Evolutionary conservation across 2,329 filamentous ascomycete genomes (phyloP).

Genomic region (Talaromyces sp.): DNA sequence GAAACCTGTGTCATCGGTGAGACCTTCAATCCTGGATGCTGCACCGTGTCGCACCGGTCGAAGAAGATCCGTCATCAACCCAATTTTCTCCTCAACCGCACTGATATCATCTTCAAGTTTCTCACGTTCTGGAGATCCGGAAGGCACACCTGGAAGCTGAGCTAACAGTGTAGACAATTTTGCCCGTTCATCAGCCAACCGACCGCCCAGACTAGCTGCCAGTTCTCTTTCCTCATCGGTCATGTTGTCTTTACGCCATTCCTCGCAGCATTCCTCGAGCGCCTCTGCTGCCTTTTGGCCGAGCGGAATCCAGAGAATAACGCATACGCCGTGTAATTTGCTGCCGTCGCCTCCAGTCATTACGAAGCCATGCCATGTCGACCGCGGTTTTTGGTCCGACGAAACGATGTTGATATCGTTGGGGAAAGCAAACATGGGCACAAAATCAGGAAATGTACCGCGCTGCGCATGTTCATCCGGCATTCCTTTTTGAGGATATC

Average conservation of each 20-base stretch:
- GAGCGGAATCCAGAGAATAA: conserved; percentile 89
- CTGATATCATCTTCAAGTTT: conserved; percentile 90
- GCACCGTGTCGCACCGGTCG: conserved; percentile 89
- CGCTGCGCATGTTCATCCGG: conserved; percentile 74
- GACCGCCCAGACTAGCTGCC: conserved; percentile 83
- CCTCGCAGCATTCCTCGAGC: conserved; percentile 68
- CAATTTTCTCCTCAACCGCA: conserved; percentile 93
- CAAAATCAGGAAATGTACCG: conserved; percentile 90
- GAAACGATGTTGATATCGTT: conserved; percentile 98
- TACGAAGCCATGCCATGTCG: conserved; percentile 98
- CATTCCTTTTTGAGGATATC: conserved; percentile 81
- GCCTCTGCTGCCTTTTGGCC: conserved; percentile 77
- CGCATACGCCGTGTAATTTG: conserved; percentile 84
- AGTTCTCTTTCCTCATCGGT: conserved; percentile 94
- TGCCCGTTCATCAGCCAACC: conserved; percentile 80
- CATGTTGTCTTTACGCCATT: conserved; percentile 90
- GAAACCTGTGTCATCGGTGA: conserved; percentile 91
- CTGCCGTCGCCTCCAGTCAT: conserved; percentile 94
- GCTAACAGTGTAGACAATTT: conserved; percentile 85
- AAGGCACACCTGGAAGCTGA: conserved; percentile 72
- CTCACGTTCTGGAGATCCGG: conserved; percentile 77
- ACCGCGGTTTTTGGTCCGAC: conserved; percentile 84
- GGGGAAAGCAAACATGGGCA: conserved; percentile 98
- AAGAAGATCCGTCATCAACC: conserved; percentile 91
- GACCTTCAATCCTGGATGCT: conserved; percentile 92